A percentile compares a stretch with the other conserved stretches of the same genome.
Evolutionary conservation across 2,329 filamentous ascomycete species (phyloP).

Genomic region (Rachicladosporium sp.): DNA sequence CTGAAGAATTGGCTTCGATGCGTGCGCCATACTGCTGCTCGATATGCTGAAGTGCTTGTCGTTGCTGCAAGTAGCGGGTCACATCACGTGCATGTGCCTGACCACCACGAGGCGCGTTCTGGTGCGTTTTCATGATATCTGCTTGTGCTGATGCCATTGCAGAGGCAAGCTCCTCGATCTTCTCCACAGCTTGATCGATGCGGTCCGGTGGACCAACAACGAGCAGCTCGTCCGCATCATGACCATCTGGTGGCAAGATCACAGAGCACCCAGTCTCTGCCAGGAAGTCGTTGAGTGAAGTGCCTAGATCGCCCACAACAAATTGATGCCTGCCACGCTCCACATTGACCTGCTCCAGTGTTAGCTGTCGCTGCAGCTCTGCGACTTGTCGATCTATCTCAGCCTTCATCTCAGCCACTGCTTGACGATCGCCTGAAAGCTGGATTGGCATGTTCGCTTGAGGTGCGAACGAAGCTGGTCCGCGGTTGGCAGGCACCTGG

Average conservation of each 20-base stretch:
- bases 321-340: constrained; percentile 86
- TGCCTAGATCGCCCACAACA: constrained; percentile 74
- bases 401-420: constrained; percentile 66
- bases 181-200: constrained; percentile 64
- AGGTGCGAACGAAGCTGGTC: constrained; percentile 57
- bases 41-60: constrained; percentile 68
- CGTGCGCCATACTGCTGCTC: constrained; percentile 72
- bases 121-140: constrained; percentile 70
- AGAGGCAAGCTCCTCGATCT: constrained; percentile 77
- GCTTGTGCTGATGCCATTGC: constrained; percentile 75
- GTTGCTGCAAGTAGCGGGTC: constrained; percentile 75
- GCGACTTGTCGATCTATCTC: constrained; percentile 70
- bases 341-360: constrained; percentile 67
- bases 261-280: constrained; percentile 82
- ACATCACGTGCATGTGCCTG: constrained; percentile 72
- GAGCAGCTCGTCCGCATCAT: constrained; percentile 72
- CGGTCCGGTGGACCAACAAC: constrained; percentile 68
- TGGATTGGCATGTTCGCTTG: constrained; percentile 67
- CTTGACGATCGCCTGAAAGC: constrained; percentile 71
- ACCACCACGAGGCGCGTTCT: constrained; percentile 57
- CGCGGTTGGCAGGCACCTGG: constrained; percentile 46
- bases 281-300: constrained; percentile 75
- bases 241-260: constrained; percentile 61
- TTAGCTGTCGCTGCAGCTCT: constrained; percentile 62
- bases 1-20: constrained; percentile 63